Percentiles rank a stretch among this genome's conserved stretches.
Evolutionary conservation across 768 basidiomycete genomes (phyloP).

Genomic region (Pilatotrama ljubarskyi): DNA sequence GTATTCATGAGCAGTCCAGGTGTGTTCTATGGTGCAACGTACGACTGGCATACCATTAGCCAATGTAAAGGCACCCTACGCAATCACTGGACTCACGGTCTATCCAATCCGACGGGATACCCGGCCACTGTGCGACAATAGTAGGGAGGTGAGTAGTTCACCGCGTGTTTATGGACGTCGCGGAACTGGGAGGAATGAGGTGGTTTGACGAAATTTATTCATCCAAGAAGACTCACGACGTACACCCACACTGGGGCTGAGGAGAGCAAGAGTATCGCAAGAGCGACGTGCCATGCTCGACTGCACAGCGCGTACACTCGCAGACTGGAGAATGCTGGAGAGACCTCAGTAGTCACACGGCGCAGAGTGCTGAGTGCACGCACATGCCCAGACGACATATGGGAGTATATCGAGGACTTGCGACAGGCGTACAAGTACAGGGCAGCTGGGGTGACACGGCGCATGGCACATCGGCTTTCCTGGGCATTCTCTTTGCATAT

Average conservation of each 20-base stretch:
- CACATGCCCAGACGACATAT: conserved; percentile 8
- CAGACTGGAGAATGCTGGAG: conserved; percentile 7
- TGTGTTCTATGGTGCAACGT: neutral
- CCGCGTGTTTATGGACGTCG: neutral
- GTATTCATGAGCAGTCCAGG: too few species aligned
- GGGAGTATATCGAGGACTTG: conserved; percentile 9
- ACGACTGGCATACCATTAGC: neutral
- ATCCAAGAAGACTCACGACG: neutral
- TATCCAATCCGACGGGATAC: neutral
- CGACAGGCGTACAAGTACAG: neutral
- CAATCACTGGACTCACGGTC: neutral
- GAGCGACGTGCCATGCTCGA: conserved; percentile 4
- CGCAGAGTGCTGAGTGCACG: neutral
- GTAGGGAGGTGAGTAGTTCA: neutral
- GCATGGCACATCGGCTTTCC: too few species aligned
- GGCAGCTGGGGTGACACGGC: conserved; percentile 8
- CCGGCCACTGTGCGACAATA: neutral
- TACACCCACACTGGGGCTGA: conserved; percentile 2
- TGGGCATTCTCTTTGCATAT: too few species aligned
- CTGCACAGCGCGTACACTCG: conserved; percentile 1
- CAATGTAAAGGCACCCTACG: too few species aligned
- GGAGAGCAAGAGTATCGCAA: neutral
- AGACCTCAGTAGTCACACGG: neutral
- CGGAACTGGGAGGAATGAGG: neutral
- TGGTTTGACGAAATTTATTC: neutral